Evolutionary conservation across 495 filamentous ascomycete genomes (phyloP).

Genomic region (Talaromyces adpressus): DNA sequence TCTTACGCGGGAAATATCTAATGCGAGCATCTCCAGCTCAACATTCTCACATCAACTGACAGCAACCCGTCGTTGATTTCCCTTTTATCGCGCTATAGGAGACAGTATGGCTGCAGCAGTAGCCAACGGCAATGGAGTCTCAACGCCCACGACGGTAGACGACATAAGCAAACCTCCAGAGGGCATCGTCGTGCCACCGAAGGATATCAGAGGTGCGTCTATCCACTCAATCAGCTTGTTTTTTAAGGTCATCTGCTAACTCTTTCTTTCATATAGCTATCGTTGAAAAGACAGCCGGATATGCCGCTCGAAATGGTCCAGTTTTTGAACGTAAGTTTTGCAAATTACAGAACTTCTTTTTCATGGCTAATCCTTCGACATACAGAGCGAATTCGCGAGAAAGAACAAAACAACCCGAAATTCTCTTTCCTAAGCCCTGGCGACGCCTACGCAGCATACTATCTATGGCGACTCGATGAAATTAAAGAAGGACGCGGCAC

Average conservation of each 20-base stretch:
- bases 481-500: conserved; percentile 79
- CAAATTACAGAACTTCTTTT: not conserved
- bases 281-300: conserved; percentile 94
- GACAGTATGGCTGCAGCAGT: conserved; percentile 44
- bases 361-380: conserved; percentile 12
- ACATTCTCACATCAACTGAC: not conserved
- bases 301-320: conserved; percentile 73
- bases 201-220: conserved; percentile 62
- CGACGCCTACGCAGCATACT: conserved; percentile 85
- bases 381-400: conserved; percentile 73
- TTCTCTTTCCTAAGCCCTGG: conserved; percentile 78
- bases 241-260: conserved; percentile 22
- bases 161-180: conserved; percentile 66
- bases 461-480: conserved; percentile 82
- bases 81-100: not conserved
- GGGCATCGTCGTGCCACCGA: conserved; percentile 79
- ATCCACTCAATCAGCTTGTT: not conserved
- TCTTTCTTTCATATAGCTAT: conserved; percentile 38
- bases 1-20: not conserved
- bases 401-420: conserved; percentile 78
- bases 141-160: conserved; percentile 36
- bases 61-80: not conserved
- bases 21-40: not conserved
- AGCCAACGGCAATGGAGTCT: conserved; percentile 50
- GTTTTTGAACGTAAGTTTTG: conserved; percentile 65